Evolutionary conservation across 1,139 yeast genomes (phyloP), one percentile per base, ranked within the genome.

Genomic region (Debaryomycetaceae sp.): DNA sequence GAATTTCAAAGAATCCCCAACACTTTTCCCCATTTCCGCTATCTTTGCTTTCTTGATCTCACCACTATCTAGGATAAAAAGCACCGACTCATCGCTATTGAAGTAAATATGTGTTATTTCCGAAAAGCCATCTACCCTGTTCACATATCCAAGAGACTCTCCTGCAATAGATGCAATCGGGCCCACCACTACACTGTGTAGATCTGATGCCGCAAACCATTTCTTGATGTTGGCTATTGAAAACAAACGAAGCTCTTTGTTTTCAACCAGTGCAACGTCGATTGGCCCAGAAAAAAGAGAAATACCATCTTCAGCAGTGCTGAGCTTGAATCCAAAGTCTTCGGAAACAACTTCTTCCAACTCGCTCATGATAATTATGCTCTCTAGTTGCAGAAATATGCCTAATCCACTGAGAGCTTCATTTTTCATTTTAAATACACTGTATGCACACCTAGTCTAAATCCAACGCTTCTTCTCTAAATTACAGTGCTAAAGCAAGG

Each of bases 321-420:
- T 51, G 15, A 64, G 50, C 39, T 61, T 60, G 56, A 68, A 71
- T 22, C 75, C 75, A 40, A 68, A 58, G 48, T 63, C 67, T 48
- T 71, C 75, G 2, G 75, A 59, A 7, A 58, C 47, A 14, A 50
- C 40, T 51, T 67, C 71, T 26, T 53, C 59, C 16, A 59, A 41
- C 8, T 50, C 35, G 31, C 41, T 30, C 47, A 46, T 47, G 26
- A 8, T 22, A n/a, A 17, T 19, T 29, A 15, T 18, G 31, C 24
- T 8, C 13, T 19, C 11, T 22, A 2, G 11, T 8, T 22, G 26
- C 7, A 8, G 26, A 22, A 22, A 11, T 22, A 22, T 22, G 26
- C 4, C 26, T 22, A 3, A 3, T n/a, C n/a, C n/a, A n/a, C n/a
- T n/a, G n/a, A n/a, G n/a, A n/a, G n/a, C n/a, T n/a, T n/a, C n/a